phyloP scores from a whole-genome alignment of 208 protist species.

The Crithidia bombi region DNA sequence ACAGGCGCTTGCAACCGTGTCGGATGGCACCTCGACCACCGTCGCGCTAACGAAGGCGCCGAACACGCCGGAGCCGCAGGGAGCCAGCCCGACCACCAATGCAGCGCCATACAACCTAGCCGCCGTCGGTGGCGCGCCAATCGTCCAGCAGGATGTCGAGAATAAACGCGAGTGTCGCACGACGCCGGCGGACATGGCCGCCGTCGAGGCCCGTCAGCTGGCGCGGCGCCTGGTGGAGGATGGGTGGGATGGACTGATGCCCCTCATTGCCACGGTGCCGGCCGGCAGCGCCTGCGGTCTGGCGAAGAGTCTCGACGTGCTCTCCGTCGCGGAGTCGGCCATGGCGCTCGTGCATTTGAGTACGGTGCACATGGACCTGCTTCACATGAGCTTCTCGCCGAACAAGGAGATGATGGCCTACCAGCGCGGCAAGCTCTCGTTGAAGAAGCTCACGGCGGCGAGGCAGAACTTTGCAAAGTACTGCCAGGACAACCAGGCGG shows the following conservation, averaged over 20 bases:
- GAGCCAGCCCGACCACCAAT: background rate
- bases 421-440: conserved; percentile 28
- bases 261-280: conserved; percentile 75
- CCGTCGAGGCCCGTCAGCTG: conserved; percentile 9
- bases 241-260: conserved; percentile 58
- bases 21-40: background rate
- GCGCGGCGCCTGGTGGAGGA: conserved; percentile 16
- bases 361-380: conserved; percentile 63
- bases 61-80: conserved; percentile 1
- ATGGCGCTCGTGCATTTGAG: conserved; percentile 74
- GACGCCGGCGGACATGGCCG: conserved; percentile 8
- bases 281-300: conserved; percentile 87
- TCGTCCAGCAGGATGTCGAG: background rate
- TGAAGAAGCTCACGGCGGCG: conserved; percentile 21
- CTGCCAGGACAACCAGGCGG: conserved; percentile 16
- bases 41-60: conserved; percentile 1
- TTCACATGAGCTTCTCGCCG: conserved; percentile 58
- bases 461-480: conserved; percentile 37
- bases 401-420: conserved; percentile 43
- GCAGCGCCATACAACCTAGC: no score
- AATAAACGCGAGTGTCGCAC: conserved; percentile 8
- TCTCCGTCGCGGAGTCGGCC: conserved; percentile 44
- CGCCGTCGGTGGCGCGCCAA: background rate
- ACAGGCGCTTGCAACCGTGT: conserved; percentile 6
- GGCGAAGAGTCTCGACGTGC: conserved; percentile 73